Evolutionary conservation across 768 basidiomycete species (phyloP), one percentile per base, ranked within the genome.

Genomic region (Boletus reticuloceps): DNA sequence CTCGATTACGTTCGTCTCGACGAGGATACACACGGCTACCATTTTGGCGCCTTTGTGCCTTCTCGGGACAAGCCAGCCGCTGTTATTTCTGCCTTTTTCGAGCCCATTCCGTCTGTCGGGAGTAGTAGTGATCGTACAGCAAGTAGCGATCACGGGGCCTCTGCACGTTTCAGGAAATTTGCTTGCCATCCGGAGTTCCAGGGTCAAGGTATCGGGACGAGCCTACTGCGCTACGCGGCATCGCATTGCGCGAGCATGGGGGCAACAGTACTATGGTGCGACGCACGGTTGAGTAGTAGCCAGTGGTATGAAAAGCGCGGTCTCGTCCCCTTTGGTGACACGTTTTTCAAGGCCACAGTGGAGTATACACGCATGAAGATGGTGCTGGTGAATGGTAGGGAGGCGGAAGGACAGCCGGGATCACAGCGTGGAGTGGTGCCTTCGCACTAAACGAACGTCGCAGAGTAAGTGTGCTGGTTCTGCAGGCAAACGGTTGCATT

Each of bases 101-200:
- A 82, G 55, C 58, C 70, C 25, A 54, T 77, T 42, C 74, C 72
- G 31, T 31, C 44, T 16, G 44, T 50, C 47, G 40, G 51, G 20
- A 29, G 29, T 6, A 54, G 32, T 17, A 55, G 47, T 56, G 44
- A 32, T 53, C 49, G 4, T 29, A 54, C 50, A 29, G 13, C 47
- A 20, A 53, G 48, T 43, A 43, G 49, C 27, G 29, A 32, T 32
- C 52, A 50, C 48, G 25, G 27, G 47, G 53, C 51, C 50, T 48
- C 67, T 16, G 75, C 76, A 20, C 77, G 82, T 29, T 84, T 85
- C 70, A 74, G 82, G 57, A 86, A 85, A 63, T 86, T 86, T 63
- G 80, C 83, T 17, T 86, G 81, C 68, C 72, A 77, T 43, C 72
- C 75, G 32, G 58, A 65, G n/a, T 74, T 76, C 62, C 84, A 83